Evolutionary conservation across 495 filamentous ascomycete genomes (phyloP).

Genomic region (Penicillium paxilli): DNA sequence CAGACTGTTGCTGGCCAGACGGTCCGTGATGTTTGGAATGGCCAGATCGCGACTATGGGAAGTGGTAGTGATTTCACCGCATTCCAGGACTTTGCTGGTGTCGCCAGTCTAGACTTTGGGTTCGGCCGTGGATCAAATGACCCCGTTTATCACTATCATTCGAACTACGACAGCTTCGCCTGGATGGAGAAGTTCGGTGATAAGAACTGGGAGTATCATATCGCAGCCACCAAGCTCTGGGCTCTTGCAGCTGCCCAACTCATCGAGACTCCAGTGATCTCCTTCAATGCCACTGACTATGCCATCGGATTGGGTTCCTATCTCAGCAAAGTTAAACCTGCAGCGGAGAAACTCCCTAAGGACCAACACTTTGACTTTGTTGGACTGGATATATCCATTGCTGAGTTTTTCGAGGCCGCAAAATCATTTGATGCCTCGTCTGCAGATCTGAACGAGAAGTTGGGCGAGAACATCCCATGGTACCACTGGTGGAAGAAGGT

Average conservation of each 20-base stretch:
- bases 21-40: conserved; percentile 60
- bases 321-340: conserved; percentile 53
- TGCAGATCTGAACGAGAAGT: conserved; percentile 50
- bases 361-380: conserved; percentile 41
- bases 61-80: conserved; percentile 74
- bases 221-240: conserved; percentile 59
- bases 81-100: conserved; percentile 72
- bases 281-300: conserved; percentile 51
- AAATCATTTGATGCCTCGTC: conserved; percentile 54
- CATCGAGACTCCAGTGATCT: conserved; percentile 47
- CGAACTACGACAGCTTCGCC: conserved; percentile 72
- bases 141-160: conserved; percentile 74
- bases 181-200: conserved; percentile 77
- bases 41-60: conserved; percentile 65
- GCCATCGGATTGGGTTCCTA: conserved; percentile 45
- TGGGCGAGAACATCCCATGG: conserved; percentile 63
- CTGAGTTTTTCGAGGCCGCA: conserved; percentile 46
- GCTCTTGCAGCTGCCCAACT: conserved; percentile 48
- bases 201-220: conserved; percentile 60
- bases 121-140: conserved; percentile 45
- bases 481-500: conserved; percentile 74
- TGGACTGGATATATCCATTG: conserved; percentile 47
- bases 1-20: conserved; percentile 64
- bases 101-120: conserved; percentile 63
- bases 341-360: conserved; percentile 31